Conservation (phyloP, 1,284 basidiomycete species). For the Ceratobasidium sp. region DNA sequence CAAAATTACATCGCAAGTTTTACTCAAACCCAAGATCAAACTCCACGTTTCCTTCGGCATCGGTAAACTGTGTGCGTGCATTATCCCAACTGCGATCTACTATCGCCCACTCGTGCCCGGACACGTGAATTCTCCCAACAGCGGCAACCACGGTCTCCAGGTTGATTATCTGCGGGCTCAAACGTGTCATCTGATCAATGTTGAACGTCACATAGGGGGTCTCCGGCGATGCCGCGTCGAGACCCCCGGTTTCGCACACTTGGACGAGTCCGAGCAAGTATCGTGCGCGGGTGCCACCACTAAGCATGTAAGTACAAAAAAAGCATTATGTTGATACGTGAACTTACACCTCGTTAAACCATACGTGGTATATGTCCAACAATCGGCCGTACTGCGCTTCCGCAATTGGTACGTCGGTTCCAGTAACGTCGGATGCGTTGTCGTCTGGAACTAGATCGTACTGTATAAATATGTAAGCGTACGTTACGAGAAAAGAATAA, state of each 20-base stretch:
- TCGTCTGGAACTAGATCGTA: neutral
- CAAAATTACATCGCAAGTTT: too few relatives aligned
- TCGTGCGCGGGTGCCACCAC: neutral
- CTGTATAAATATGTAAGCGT: neutral
- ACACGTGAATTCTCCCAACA: neutral
- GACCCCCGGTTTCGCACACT: neutral
- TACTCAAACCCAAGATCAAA: too few relatives aligned
- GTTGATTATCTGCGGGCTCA: neutral
- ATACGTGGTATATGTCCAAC: conserved; percentile 6
- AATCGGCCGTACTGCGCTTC: conserved; percentile 15
- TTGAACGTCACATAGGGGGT: neutral
- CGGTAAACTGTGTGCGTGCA: neutral
- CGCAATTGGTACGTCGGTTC: neutral
- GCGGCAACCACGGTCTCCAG: neutral
- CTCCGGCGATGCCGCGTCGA: neutral
- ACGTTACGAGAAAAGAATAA: neutral
- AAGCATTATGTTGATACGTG: neutral
- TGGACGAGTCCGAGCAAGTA: neutral
- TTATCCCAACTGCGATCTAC: neutral
- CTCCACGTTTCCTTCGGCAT: neutral
- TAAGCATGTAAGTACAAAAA: neutral
- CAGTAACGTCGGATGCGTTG: neutral
- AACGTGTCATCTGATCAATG: too few relatives aligned
- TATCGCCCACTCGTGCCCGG: neutral
- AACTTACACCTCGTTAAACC: neutral